These are phyloP conservation scores for Penicillium robsamsonii DNA, from an alignment of 495 filamentous ascomycete genomes.

Conservation along the genomic window DNA sequence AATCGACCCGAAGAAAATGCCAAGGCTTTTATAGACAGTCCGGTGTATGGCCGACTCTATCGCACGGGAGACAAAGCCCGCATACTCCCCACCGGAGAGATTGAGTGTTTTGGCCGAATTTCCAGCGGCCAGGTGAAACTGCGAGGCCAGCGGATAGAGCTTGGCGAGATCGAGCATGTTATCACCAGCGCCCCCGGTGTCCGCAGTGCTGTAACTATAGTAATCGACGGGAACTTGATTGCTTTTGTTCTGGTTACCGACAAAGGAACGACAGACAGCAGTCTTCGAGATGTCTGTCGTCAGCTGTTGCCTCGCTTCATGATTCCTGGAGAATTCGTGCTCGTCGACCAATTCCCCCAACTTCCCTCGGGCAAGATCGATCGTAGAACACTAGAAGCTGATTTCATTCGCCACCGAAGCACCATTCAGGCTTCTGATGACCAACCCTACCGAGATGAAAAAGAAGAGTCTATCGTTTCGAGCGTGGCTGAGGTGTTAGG, in stretches of 20 bases:
- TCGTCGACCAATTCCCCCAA: constrained; percentile 60
- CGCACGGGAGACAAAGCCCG: constrained; percentile 81
- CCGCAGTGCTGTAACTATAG: constrained; percentile 54
- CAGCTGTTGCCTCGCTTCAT: constrained; percentile 75
- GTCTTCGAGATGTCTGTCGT: constrained; percentile 57
- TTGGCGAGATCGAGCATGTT: constrained; percentile 78
- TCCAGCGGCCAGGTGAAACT: constrained; percentile 76
- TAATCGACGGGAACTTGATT: constrained; percentile 60
- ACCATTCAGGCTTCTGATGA: constrained; percentile 30
- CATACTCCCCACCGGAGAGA: constrained; percentile 59
- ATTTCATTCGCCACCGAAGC: constrained; percentile 44
- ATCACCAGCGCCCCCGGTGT: constrained; percentile 53
- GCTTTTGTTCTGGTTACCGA: constrained; percentile 60
- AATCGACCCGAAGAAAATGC: constrained; percentile 70
- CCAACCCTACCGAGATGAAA: constrained; percentile 24
- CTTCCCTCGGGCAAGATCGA: constrained; percentile 80
- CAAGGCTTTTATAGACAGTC: constrained; percentile 60
- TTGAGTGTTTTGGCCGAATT: constrained; percentile 83
- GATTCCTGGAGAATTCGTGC: constrained; percentile 67
- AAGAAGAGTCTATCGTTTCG: constrained; percentile 48
- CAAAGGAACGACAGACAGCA: constrained; percentile 21
- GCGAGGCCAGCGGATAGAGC: constrained; percentile 76
- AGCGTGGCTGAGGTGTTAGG: constrained; percentile 49
- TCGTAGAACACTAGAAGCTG: constrained; percentile 56
- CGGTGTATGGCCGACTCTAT: constrained; percentile 59